These are phyloP conservation scores for Arabidopsis arenosa DNA, from an alignment of 345 rosid genomes.

Conservation along the genomic window DNA sequence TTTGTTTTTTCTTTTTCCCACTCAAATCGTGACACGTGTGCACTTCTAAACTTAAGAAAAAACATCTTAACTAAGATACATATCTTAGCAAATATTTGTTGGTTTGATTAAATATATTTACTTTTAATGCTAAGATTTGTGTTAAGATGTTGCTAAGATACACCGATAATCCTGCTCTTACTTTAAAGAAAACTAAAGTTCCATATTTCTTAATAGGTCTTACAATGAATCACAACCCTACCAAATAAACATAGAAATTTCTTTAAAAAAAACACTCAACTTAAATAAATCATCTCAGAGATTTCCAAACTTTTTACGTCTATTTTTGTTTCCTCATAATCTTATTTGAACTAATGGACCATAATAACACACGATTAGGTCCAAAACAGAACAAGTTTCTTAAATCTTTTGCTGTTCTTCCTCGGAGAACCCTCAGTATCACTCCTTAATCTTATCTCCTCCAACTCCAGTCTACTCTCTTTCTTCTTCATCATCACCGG, in stretches of 20 bases:
- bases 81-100: no score
- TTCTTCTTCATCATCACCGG: slow-evolving; percentile 13
- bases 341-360: slow-evolving; percentile 27
- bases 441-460: slow-evolving; percentile 28
- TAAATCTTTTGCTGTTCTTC: slow-evolving; percentile 41
- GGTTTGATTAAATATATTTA: no score
- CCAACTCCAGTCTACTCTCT: slow-evolving; percentile 30
- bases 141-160: no score
- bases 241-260: neutral
- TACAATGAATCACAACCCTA: slow-evolving; percentile 17
- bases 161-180: no score
- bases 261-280: neutral
- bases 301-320: slow-evolving; percentile 25
- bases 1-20: no score
- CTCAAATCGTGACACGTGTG: no score
- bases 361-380: slow-evolving; percentile 27
- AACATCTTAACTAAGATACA: no score
- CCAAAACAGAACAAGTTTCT: slow-evolving; percentile 44
- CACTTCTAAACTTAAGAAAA: no score
- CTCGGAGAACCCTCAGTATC: slow-evolving; percentile 34
- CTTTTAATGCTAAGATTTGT: no score
- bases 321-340: slow-evolving; percentile 29
- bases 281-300: neutral
- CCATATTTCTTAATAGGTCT: slow-evolving; percentile 8
- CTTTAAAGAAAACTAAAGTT: neutral